Evolutionary conservation across 2,329 filamentous ascomycete species (phyloP), one percentile per base, ranked within the genome.

Genomic region (Whalleya microplaca): DNA sequence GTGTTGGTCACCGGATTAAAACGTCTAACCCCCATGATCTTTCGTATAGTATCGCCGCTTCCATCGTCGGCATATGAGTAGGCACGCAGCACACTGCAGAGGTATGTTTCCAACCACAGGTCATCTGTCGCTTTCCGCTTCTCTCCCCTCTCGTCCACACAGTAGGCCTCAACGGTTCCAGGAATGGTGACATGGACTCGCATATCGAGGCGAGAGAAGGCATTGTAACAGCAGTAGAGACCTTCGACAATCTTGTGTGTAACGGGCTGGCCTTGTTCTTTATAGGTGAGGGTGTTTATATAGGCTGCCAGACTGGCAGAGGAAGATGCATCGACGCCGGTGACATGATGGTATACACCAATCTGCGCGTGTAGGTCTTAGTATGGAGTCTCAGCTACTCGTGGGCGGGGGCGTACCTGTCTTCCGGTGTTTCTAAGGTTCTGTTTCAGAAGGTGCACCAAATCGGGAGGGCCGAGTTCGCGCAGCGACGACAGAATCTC

Each of bases 201-300:
- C 95, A 99, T 99, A 71, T 99, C 95, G 51, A 98, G 83, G 63
- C 96, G 86, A 4, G 95, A 98, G 75, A 99, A 97, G 64, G 95
- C 95, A 91, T 99, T 99, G 83, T 99, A 99, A 77, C 95, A 99
- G 77, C 95, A 98, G 77, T 97, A 98, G 41, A 96, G 82, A 4
- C 95, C 95, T 63, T 96, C 95, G 8, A 92, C 89, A 55, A 98
- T 95, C 78, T 97, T 98, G 71, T 90, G 85, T 58, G 81, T 80
- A 53, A 81, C 82, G 12, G 89, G 82, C 71, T 91, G 92, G 64
- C 94, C 90, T 63, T 89, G 86, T 51, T 94, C 90, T 63, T 89
- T 89, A 76, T 97, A 96, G 45, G 93, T 97, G 58, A 99, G 82
- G 41, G 94, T 98, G 76, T 98, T 99, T 77, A 99, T 96, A 76